These are phyloP conservation scores for Tricladium varicosporioides DNA, from an alignment of 2,329 filamentous ascomycete species.

Conservation along the genomic window DNA sequence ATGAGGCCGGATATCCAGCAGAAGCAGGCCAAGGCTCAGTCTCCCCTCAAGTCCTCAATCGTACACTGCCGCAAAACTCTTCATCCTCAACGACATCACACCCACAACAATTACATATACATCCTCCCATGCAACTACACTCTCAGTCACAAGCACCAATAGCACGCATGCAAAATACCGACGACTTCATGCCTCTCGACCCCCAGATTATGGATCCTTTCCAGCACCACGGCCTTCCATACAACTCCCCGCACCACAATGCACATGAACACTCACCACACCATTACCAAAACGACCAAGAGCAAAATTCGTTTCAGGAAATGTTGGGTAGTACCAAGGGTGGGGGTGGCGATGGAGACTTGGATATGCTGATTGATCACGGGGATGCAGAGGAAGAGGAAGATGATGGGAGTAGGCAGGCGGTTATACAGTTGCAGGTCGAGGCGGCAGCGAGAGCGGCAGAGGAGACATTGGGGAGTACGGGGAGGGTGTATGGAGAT, in stretches of 20 bases:
- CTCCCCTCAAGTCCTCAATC: constrained; percentile 33
- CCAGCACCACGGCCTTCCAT: constrained; percentile 2
- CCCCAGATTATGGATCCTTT: constrained; percentile 55
- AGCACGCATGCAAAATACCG: constrained; percentile 25
- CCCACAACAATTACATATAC: constrained; percentile 8
- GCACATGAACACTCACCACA: constrained; percentile 6
- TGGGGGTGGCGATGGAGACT: constrained; percentile 20
- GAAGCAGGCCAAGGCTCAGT: constrained; percentile 31
- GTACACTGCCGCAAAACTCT: constrained; percentile 21
- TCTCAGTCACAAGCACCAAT: constrained; percentile 26
- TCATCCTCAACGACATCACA: constrained; percentile 7
- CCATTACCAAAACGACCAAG: constrained; percentile 9
- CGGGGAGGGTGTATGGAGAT: too few species aligned
- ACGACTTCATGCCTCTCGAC: constrained; percentile 49
- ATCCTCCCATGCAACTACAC: constrained; percentile 10
- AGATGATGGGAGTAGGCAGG: constrained; percentile 1
- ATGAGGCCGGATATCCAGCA: constrained; percentile 14
- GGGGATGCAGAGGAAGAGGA: constrained; percentile 21
- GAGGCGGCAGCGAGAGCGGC: too few species aligned
- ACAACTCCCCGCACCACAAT: constrained; percentile 10
- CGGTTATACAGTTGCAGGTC: too few species aligned
- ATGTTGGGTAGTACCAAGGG: constrained; percentile 19
- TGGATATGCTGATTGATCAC: constrained; percentile 33
- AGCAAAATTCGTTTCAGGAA: constrained; percentile 25
- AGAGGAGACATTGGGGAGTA: too few species aligned